Base-by-base conservation (phyloP, 1,284 basidiomycete genomes). In the Anthracocystis panici-leucophaei region DNA sequence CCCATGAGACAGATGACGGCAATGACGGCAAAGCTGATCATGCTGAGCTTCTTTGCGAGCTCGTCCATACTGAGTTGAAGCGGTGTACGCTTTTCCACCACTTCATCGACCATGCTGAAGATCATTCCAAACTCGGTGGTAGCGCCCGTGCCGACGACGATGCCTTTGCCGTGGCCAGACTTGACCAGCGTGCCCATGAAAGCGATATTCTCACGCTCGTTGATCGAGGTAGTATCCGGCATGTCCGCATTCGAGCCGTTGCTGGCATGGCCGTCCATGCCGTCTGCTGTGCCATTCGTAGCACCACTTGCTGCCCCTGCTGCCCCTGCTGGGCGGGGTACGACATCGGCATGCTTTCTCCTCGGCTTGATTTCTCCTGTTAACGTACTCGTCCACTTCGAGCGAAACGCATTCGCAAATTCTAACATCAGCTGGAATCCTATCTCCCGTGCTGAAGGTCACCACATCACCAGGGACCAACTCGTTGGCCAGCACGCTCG, bases 171-270 rank as follows among this genome's bases (percentile, higher is more conserved):
- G 71, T 93, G 88, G 5, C 95, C 95, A 82, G 91, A 94, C 70
- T 94, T 89, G n/a, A 98, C 95, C 40, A 98, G 86, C 1, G 95
- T 98, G 4, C 96, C 96, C 96, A 99, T 97, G 84, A 95, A 97
- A 2, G 91, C 96, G 55, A 97, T 91, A 84, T 94, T 96, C 18
- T 89, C 90, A 75, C 96, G 88, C 78, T 98, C 95, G 10, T 93
- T 93, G 52, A 98, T 88, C 7, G 92, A 63, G 2, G 66, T 70
- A 11, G 58, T 46, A 14, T 41, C 48, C 27, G 57, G 25, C 20
- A 5, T n/a, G 35, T n/a, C 45, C 7, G 29, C 21, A 14, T 29
- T 9, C 33, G 41, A 18, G 29, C 53, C 46, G 40, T 45, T 23
- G 57, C 11, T 11, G 27, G 52, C n/a, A 44, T 44, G 41, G 2